Conservation (phyloP, 2,329 filamentous ascomycete genomes). For the Beauveria bassiana region DNA sequence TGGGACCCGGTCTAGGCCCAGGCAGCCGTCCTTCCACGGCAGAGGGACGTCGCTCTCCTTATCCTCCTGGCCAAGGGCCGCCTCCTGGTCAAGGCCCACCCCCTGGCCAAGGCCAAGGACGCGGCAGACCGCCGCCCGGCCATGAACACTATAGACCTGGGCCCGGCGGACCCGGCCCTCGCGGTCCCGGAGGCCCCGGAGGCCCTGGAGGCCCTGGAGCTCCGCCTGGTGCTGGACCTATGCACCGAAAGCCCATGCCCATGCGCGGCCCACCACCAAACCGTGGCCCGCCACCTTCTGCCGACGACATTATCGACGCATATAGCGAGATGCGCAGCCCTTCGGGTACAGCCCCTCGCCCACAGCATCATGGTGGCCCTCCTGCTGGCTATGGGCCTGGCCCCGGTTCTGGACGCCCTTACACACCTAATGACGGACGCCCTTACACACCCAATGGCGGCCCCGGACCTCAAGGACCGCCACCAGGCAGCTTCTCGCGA, state of each 20-base stretch:
- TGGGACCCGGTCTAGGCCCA: slow-evolving; percentile 17
- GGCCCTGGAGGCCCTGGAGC: slow-evolving; percentile 11
- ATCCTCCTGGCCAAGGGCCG: slow-evolving; percentile 13
- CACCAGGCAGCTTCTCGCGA: slow-evolving; percentile 24
- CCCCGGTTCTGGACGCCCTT: slow-evolving; percentile 8
- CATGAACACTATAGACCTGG: slow-evolving; percentile 18
- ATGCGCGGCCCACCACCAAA: slow-evolving; percentile 9
- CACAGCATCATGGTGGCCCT: slow-evolving; percentile 19
- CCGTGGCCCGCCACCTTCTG: slow-evolving; percentile 8
- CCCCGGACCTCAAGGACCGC: slow-evolving; percentile 13
- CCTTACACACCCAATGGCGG: slow-evolving; percentile 9
- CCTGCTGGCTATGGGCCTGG: slow-evolving; percentile 76
- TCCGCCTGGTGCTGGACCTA: background rate
- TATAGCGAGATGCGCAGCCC: slow-evolving; percentile 16
- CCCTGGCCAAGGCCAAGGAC: slow-evolving; percentile 1
- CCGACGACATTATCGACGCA: slow-evolving; percentile 13
- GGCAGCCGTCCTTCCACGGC: slow-evolving; percentile 25
- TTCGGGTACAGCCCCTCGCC: slow-evolving; percentile 14
- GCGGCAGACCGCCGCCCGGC: slow-evolving; percentile 6
- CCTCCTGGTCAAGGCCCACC: background rate
- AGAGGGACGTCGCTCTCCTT: slow-evolving; percentile 24
- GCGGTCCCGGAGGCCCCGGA: slow-evolving; percentile 12
- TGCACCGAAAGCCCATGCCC: slow-evolving; percentile 10
- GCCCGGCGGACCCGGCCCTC: slow-evolving; percentile 16
- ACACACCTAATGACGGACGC: background rate